Evolutionary conservation across 208 protist genomes (phyloP).

Genomic region (Crithidia acanthocephali): DNA sequence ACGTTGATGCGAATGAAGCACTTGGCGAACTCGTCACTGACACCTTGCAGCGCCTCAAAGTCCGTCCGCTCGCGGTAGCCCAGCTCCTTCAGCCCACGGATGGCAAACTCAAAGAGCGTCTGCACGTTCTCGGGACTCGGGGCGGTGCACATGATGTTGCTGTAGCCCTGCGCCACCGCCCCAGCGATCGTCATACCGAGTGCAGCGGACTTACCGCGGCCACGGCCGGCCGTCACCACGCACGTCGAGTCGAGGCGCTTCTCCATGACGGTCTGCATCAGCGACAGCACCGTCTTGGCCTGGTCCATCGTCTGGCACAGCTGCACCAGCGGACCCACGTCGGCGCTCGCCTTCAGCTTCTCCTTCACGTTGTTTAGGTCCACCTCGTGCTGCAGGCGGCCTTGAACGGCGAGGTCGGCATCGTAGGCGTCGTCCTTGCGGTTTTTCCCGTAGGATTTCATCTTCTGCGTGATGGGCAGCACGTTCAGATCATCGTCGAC

Average conservation of each 20-base stretch:
- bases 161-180: slow-evolving; percentile 97
- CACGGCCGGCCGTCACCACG: slow-evolving; percentile 96
- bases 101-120: slow-evolving; percentile 99
- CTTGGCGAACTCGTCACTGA: slow-evolving; percentile 94
- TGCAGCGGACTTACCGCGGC: slow-evolving; percentile 98
- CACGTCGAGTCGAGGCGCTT: slow-evolving; percentile 97
- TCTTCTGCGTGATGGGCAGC: slow-evolving; percentile 96
- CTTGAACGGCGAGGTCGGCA: slow-evolving; percentile 68
- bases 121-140: slow-evolving; percentile 98
- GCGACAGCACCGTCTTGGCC: slow-evolving; percentile 96
- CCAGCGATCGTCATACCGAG: slow-evolving; percentile 96
- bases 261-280: slow-evolving; percentile 98
- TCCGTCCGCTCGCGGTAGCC: slow-evolving; percentile 98
- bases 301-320: slow-evolving; percentile 96
- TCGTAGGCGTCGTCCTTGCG: slow-evolving; percentile 53
- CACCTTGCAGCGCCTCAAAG: slow-evolving; percentile 97
- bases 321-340: slow-evolving; percentile 93
- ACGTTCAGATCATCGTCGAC: slow-evolving; percentile 99
- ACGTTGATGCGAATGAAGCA: slow-evolving; percentile 98
- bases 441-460: slow-evolving; percentile 62
- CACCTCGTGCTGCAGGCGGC: slow-evolving; percentile 82
- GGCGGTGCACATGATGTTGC: slow-evolving; percentile 99
- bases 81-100: slow-evolving; percentile 96
- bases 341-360: slow-evolving; percentile 68
- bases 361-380: slow-evolving; percentile 84